phyloP scores from a whole-genome alignment of 345 rosid genomes.

The Eucalyptus marginata region DNA sequence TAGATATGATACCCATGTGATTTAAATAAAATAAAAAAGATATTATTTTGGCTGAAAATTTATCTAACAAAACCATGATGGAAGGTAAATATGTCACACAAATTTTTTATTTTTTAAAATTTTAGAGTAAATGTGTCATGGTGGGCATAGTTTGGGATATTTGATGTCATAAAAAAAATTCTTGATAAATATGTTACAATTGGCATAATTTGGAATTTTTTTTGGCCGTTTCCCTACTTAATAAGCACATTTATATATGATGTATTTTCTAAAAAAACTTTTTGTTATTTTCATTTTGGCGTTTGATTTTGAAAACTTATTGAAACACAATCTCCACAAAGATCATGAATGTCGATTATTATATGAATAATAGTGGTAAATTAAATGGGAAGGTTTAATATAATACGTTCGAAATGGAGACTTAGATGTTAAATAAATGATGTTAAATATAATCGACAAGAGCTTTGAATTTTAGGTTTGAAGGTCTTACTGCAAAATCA shows the following conservation, averaged over 20 bases:
- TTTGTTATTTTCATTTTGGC: not conserved
- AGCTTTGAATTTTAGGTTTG: not conserved
- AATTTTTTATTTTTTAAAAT: no score
- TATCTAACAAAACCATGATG: no score
- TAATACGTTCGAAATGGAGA: not conserved
- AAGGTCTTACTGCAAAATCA: not conserved
- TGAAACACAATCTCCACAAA: not conserved
- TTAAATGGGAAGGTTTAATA: not conserved
- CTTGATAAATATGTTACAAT: no score
- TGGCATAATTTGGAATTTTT: no score
- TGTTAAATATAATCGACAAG: not conserved
- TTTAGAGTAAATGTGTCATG: no score
- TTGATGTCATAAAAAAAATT: no score
- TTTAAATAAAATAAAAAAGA: no score
- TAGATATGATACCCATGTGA: no score
- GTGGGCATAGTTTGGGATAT: no score
- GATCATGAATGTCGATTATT: not conserved
- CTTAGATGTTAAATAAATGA: not conserved
- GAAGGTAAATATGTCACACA: no score
- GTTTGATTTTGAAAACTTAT: rapidly evolving
- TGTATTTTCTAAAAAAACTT: not conserved
- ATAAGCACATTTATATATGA: not conserved
- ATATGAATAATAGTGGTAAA: not conserved
- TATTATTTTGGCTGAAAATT: no score
- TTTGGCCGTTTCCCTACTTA: no score